phyloP scores from a whole-genome alignment of 306 rosid genomes.

The Pyrus communis region DNA sequence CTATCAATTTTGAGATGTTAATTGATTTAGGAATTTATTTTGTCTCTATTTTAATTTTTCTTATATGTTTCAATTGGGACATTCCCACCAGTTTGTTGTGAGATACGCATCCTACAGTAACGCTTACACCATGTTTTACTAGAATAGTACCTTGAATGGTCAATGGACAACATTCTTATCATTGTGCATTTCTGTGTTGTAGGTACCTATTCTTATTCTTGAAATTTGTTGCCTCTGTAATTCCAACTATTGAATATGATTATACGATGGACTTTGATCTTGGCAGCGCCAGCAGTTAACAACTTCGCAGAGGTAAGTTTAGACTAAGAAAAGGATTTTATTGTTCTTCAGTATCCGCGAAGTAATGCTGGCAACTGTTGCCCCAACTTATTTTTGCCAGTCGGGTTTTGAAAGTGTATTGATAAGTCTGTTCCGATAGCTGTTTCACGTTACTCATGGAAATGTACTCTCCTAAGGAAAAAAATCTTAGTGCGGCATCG shows the following conservation, averaged over 20 bases:
- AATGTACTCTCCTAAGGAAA: not conserved
- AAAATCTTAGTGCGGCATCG: not conserved
- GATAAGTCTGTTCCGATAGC: not conserved
- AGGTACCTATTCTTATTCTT: slow-evolving; percentile 95
- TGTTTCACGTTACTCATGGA: not conserved
- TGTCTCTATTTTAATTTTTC: not conserved
- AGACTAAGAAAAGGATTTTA: not conserved
- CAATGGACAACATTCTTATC: not conserved
- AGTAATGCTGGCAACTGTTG: not conserved
- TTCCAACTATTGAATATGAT: slow-evolving; percentile 94
- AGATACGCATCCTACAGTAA: not conserved
- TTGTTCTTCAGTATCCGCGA: not conserved
- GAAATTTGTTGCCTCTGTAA: slow-evolving; percentile 94
- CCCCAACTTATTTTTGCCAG: not conserved
- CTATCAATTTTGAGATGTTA: not conserved
- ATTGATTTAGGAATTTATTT: not conserved
- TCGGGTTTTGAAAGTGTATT: not conserved
- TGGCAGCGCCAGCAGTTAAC: slow-evolving; percentile 75
- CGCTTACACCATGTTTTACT: not conserved
- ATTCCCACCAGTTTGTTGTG: not conserved
- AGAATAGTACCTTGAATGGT: not conserved
- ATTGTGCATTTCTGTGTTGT: not conserved
- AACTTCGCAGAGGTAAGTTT: slow-evolving; percentile 22
- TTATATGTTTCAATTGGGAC: not conserved
- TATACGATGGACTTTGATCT: slow-evolving; percentile 97